These are phyloP conservation scores for Climacium dendroides DNA, from an alignment of 225 moss, liverwort and hornwort species.

Conservation along the genomic window DNA sequence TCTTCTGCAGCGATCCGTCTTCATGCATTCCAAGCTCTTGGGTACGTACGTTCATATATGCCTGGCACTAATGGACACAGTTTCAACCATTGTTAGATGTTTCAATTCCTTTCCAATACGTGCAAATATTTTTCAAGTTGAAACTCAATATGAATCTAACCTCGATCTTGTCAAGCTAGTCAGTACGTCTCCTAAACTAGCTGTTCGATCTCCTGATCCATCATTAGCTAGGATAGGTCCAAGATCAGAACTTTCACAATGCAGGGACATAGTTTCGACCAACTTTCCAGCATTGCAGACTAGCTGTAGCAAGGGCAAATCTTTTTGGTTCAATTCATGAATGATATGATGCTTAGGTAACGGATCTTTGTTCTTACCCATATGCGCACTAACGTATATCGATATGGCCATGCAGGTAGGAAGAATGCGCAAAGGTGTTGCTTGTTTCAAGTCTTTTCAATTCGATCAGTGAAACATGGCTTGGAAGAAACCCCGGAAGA, in stretches of 20 bases:
- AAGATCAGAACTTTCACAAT: not conserved
- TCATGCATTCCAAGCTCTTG: not conserved
- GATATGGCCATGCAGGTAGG: not conserved
- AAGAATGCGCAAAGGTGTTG: not conserved
- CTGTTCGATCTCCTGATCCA: not conserved
- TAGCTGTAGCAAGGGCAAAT: not conserved
- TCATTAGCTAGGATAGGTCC: not conserved
- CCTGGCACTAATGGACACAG: not conserved
- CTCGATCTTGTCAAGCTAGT: not conserved
- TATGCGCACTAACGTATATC: not conserved
- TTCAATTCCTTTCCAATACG: not conserved
- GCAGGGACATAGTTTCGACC: not conserved
- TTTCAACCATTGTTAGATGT: not conserved
- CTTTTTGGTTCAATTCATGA: not conserved
- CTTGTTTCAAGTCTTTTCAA: not conserved
- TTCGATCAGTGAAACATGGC: not conserved
- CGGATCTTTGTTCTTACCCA: not conserved
- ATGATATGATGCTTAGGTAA: not conserved
- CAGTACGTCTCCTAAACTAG: not conserved
- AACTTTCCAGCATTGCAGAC: not conserved
- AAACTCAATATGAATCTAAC: not conserved
- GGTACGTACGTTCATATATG: not conserved
- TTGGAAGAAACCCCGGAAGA: not conserved
- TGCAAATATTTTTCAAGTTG: not conserved
- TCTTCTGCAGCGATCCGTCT: not conserved